A percentile compares a stretch with the other conserved stretches of the same genome.
These are phyloP conservation scores for Protomyces lactucae-debilis DNA, from an alignment of 1,139 yeast species.

Conservation along the genomic window DNA sequence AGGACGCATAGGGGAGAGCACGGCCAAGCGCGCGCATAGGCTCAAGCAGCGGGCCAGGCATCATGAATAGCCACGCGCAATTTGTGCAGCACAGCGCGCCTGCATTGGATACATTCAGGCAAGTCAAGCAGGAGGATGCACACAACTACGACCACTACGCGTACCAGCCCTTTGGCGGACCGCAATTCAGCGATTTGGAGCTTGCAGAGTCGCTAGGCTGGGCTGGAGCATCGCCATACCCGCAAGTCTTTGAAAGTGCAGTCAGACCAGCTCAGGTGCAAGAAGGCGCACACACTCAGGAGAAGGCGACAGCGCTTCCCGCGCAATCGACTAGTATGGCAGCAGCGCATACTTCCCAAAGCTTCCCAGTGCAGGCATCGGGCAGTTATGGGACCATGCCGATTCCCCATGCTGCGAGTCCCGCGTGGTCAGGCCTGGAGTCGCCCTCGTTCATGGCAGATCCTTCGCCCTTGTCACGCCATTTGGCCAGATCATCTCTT, in stretches of 20 bases:
- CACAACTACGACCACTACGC: neutral
- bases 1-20: too few species aligned
- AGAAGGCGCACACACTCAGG: neutral
- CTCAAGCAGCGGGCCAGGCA: too few species aligned
- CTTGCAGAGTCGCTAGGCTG: slow-evolving; percentile 21
- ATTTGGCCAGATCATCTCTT: neutral
- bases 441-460: neutral
- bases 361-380: neutral
- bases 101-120: neutral
- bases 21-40: too few species aligned
- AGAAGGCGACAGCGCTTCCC: neutral
- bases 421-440: neutral
- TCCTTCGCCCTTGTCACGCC: neutral
- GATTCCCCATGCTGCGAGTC: neutral
- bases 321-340: neutral
- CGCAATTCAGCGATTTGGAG: neutral
- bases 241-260: neutral
- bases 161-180: neutral
- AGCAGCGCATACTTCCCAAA: neutral
- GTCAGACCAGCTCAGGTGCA: neutral
- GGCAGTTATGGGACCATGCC: neutral
- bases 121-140: neutral
- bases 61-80: neutral
- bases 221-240: neutral
- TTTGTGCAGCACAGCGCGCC: neutral